These are phyloP conservation scores for Bacterosira constricta DNA, from an alignment of 108 stramenopile genomes.

Conservation along the genomic window DNA sequence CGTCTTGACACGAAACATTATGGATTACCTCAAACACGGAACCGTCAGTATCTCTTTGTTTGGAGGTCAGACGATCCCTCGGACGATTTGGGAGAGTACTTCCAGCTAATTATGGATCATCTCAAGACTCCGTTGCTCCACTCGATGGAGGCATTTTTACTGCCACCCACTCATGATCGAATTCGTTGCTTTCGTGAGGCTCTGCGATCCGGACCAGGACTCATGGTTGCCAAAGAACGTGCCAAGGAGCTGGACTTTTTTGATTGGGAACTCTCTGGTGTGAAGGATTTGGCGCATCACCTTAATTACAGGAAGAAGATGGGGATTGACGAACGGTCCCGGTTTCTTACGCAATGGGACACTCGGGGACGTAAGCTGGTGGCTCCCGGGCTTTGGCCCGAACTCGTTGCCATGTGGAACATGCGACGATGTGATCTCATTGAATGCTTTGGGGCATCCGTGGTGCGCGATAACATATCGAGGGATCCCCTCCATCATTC, in stretches of 20 bases:
- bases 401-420: conserved; percentile 51
- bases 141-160: conserved; percentile 70
- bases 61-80: conserved; percentile 58
- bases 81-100: conserved; percentile 69
- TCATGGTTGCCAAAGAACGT: conserved; percentile 50
- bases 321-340: conserved; percentile 52
- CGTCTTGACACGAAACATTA: conserved; percentile 73
- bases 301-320: conserved; percentile 24
- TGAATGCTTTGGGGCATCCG: conserved; percentile 46
- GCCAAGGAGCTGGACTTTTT: conserved; percentile 63
- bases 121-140: conserved; percentile 69
- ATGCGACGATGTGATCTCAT: conserved; percentile 52
- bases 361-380: conserved; percentile 45
- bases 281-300: conserved; percentile 52
- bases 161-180: conserved; percentile 62
- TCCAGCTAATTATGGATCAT: conserved; percentile 56
- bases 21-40: conserved; percentile 79
- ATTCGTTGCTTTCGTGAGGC: conserved; percentile 73
- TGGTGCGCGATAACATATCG: conserved; percentile 60
- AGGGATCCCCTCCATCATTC: conserved; percentile 55
- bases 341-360: conserved; percentile 54
- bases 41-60: conserved; percentile 68
- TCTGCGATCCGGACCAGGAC: conserved; percentile 45
- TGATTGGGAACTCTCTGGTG: conserved; percentile 23
- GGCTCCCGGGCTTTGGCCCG: conserved; percentile 64